Base-by-base conservation (phyloP, 2,329 filamentous ascomycete species). In the Calonectria naviculata region DNA sequence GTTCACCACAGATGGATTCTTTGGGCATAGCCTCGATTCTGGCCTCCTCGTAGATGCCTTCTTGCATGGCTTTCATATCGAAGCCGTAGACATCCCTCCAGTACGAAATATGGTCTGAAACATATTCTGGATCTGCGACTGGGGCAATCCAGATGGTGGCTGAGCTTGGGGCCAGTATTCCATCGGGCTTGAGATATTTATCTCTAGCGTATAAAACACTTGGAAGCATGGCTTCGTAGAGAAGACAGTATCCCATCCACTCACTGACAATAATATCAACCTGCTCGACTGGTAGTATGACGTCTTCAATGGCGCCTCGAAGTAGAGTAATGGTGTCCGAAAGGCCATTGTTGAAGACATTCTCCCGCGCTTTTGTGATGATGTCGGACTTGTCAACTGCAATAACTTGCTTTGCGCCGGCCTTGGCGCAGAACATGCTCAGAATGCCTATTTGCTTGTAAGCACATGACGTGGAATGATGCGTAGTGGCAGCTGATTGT, bases 221-320 rank as follows among this genome's bases (percentile, higher is more conserved):
- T 74, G 97, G 95, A 31, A 98, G 91, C 95, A 98, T 98, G 67
- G 95, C 95, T 84, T 98, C 95, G 82, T 97, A 98, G 7, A 98
- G 89, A 21, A 98, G 89, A 74, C 93, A 94, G 81, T 98, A 98
- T 34, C 95, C 95, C 95, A 98, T 98, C 95, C 95, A 98, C 83
- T 98, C 95, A 71, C 94, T 97, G 71, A 98, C 93, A 80, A 98
- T 98, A 79, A 98, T 93, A 84, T 98, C 96, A 54, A 98, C 95
- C 79, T 95, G 87, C 65, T 91, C 87, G 9, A 96, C 92, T 1
- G 94, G 95, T 26, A 95, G 88, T 68, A 84, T 87, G 67, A 97
- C 93, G 75, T 98, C 95, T 82, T 98, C 96, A 71, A 98, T 94
- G 79, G 94, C 94, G 42, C 96, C 95, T 74, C 92, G 91, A 60